Conservation (phyloP, 2,329 filamentous ascomycete genomes). For the Colletotrichum salicis region DNA sequence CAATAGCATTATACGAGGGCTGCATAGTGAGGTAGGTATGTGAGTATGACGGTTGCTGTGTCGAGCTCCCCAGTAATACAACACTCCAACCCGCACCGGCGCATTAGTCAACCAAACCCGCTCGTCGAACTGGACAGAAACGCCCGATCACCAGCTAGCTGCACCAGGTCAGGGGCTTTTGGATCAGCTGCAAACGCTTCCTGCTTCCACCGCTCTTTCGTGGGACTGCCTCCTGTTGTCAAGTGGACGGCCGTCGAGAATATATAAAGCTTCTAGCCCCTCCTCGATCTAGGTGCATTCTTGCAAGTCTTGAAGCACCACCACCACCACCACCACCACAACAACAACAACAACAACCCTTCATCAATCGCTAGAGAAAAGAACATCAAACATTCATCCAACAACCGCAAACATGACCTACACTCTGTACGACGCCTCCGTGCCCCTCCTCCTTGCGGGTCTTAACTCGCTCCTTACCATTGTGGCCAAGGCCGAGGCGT, state of each 20-base stretch:
- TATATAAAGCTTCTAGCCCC: slow-evolving; percentile 10
- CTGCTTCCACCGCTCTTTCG: slow-evolving; percentile 30
- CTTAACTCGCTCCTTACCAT: slow-evolving; percentile 30
- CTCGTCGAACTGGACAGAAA: slow-evolving; percentile 34
- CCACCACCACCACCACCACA: too few relatives aligned
- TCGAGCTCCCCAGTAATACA: background rate
- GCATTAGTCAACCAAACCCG: slow-evolving; percentile 32
- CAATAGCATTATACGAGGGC: background rate
- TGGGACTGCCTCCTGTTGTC: background rate
- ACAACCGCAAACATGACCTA: slow-evolving; percentile 22
- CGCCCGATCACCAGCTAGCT: slow-evolving; percentile 18
- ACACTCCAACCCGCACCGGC: slow-evolving; percentile 2
- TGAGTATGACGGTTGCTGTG: background rate
- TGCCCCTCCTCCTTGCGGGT: slow-evolving; percentile 27
- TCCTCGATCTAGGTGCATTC: background rate
- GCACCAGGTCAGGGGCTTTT: background rate
- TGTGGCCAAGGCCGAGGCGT: slow-evolving; percentile 27
- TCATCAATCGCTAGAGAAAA: background rate
- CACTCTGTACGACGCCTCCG: slow-evolving; percentile 28
- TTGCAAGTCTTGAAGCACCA: background rate
- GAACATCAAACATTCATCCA: background rate
- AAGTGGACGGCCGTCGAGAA: background rate
- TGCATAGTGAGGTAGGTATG: background rate
- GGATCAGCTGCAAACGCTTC: background rate
- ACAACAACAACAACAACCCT: background rate